Conservation (phyloP, 371 early-diverging fungal genomes). For the Haplosporangium sp. region DNA sequence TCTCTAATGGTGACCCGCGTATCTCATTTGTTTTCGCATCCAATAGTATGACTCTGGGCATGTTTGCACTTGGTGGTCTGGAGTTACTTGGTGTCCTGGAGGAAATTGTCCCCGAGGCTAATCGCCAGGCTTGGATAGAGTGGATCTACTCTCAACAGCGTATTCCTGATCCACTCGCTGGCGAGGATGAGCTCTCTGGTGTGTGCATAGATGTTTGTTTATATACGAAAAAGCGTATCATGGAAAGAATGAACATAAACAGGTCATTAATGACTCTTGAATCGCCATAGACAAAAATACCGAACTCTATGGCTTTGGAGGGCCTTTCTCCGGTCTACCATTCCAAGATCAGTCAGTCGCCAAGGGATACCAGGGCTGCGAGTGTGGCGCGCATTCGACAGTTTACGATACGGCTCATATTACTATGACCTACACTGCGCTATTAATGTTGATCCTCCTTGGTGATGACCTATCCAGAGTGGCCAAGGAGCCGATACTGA, state of each 20-base stretch:
- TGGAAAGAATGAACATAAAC: neutral
- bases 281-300: constrained; percentile 21
- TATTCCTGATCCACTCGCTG: constrained; percentile 9
- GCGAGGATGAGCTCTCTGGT: constrained; percentile 4
- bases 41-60: constrained; percentile 85
- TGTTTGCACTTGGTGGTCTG: constrained; percentile 83
- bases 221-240: neutral
- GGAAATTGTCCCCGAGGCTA: constrained; percentile 57
- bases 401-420: constrained; percentile 77
- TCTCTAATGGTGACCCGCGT: neutral
- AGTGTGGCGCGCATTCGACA: constrained; percentile 30
- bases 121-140: constrained; percentile 83
- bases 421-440: constrained; percentile 94
- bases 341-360: constrained; percentile 47
- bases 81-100: constrained; percentile 82
- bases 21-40: neutral
- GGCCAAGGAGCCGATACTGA: constrained; percentile 72
- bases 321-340: constrained; percentile 73
- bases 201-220: neutral
- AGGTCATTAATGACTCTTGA: neutral
- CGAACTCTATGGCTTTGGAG: constrained; percentile 72
- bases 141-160: constrained; percentile 96
- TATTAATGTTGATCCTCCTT: constrained; percentile 79
- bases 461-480: constrained; percentile 93
- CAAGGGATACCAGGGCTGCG: constrained; percentile 21